A percentile compares a stretch with the other conserved stretches of the same genome.
These are phyloP conservation scores for Tetrapyrgos nigripes DNA, from an alignment of 1,284 basidiomycete species.

Conservation along the genomic window DNA sequence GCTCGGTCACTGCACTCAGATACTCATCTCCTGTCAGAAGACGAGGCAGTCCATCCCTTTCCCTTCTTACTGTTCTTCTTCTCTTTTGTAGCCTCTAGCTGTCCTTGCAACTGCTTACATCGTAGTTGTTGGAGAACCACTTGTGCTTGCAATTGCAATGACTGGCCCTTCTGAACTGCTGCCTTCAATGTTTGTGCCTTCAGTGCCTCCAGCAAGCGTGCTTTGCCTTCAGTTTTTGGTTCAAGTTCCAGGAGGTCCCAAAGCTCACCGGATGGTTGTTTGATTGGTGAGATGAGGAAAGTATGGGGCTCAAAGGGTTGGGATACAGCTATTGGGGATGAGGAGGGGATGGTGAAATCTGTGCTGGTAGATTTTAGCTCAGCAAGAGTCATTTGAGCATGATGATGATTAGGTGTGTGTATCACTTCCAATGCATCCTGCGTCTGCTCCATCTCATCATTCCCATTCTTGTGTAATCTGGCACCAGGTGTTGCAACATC, in stretches of 20 bases:
- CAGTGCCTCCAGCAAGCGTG: not conserved
- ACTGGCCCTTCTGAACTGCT: not conserved
- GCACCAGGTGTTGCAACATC: not conserved
- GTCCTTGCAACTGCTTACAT: not conserved
- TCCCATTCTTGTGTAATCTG: not conserved
- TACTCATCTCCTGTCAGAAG: constrained; percentile 4
- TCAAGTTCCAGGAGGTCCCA: not conserved
- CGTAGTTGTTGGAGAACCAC: not conserved
- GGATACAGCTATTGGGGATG: not conserved
- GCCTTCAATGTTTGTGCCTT: not conserved
- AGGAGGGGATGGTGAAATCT: not conserved
- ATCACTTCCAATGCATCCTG: not conserved
- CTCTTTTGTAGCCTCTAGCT: not conserved
- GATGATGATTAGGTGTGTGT: not conserved
- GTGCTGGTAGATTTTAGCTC: not conserved
- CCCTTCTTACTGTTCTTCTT: not conserved
- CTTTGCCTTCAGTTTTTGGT: not conserved
- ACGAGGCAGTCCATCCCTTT: not conserved
- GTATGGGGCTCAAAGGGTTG: not conserved
- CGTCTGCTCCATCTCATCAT: not conserved
- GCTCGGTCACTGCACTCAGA: constrained; percentile 1
- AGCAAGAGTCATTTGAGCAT: not conserved
- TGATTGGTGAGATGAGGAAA: not conserved
- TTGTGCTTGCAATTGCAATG: constrained; percentile 1
- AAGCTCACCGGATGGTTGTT: not conserved